phyloP scores from a whole-genome alignment of 2,329 filamentous ascomycete species.

The Cordyceps javanica region DNA sequence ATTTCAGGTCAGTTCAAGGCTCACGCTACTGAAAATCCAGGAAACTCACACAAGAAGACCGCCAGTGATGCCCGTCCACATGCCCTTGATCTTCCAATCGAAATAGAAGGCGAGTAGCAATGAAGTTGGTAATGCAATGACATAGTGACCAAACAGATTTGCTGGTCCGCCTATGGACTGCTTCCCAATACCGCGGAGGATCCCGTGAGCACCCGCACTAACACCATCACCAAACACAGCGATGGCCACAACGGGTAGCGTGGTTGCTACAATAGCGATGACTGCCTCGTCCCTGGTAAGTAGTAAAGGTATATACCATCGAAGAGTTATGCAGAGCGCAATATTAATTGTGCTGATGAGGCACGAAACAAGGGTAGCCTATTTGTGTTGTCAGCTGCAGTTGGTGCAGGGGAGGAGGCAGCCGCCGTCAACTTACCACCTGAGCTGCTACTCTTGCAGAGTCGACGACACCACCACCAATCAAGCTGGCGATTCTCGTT shows the following conservation, averaged over 20 bases:
- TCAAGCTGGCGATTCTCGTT: slow-evolving; percentile 87
- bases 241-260: slow-evolving; percentile 74
- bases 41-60: slow-evolving; percentile 44
- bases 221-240: slow-evolving; percentile 88
- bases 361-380: slow-evolving; percentile 54
- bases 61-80: slow-evolving; percentile 75
- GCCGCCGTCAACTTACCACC: slow-evolving; percentile 48
- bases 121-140: slow-evolving; percentile 76
- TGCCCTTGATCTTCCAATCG: slow-evolving; percentile 68
- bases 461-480: slow-evolving; percentile 75
- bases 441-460: slow-evolving; percentile 73
- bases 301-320: slow-evolving; percentile 67
- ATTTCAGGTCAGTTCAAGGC: background rate
- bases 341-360: slow-evolving; percentile 76
- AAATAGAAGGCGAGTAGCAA: slow-evolving; percentile 73
- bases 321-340: slow-evolving; percentile 58
- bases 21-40: no score
- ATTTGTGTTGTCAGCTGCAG: slow-evolving; percentile 2
- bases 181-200: slow-evolving; percentile 78
- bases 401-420: no score
- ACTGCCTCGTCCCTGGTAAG: slow-evolving; percentile 70
- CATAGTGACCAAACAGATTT: slow-evolving; percentile 81
- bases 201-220: slow-evolving; percentile 72
- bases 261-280: slow-evolving; percentile 58
- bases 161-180: slow-evolving; percentile 88